Conservation (phyloP, 805 yeast species). For the Schwanniomyces pseudopolymorphus region DNA sequence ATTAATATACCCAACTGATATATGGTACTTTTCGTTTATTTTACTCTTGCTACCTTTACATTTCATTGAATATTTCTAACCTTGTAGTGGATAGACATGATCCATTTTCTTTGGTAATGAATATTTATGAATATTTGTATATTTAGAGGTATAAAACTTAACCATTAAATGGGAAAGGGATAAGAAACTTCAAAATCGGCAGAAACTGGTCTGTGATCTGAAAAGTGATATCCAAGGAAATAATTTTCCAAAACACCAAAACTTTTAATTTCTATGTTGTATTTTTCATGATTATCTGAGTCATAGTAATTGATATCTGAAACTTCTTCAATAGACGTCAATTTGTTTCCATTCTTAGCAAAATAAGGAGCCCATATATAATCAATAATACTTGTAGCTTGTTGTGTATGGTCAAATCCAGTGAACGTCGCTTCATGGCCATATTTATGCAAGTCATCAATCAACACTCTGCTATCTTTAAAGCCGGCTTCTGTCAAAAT, state of each 20-base stretch:
- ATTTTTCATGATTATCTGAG: conserved; percentile 11
- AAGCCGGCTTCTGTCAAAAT: conserved; percentile 36
- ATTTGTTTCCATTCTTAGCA: conserved; percentile 11
- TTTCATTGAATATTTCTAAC: no score
- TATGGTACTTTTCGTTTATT: no score
- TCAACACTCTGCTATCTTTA: conserved; percentile 37
- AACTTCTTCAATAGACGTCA: not conserved
- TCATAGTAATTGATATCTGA: not conserved
- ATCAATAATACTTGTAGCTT: conserved; percentile 36
- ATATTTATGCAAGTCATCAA: conserved; percentile 27
- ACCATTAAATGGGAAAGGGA: not conserved
- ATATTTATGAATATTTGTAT: not conserved
- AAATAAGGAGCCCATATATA: conserved; percentile 43
- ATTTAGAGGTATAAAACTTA: not conserved
- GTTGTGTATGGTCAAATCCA: conserved; percentile 41
- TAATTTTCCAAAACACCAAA: conserved; percentile 41
- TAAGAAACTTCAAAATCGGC: conserved; percentile 14
- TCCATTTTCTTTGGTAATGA: no score
- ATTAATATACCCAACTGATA: no score
- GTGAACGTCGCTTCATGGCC: conserved; percentile 49
- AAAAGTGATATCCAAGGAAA: conserved; percentile 31
- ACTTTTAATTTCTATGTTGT: conserved; percentile 28
- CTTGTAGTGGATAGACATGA: no score
- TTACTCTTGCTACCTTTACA: no score
- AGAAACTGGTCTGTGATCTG: conserved; percentile 43